Conservation (phyloP, 208 protist genomes). For the Herpetomonas samuelpessoai region DNA sequence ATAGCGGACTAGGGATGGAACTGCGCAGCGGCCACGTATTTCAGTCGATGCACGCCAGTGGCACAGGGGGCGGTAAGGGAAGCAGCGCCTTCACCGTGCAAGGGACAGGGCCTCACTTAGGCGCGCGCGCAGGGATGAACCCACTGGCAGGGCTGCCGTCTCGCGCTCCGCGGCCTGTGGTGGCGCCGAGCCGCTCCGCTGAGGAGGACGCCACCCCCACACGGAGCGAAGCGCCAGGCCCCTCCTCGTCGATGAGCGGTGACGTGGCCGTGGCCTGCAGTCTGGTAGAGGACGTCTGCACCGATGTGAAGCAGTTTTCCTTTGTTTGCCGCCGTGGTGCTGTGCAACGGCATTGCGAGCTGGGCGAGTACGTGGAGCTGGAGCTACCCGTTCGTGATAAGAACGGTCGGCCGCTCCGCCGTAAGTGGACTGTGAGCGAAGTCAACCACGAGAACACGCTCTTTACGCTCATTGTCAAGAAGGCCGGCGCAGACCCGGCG, state of each 20-base stretch:
- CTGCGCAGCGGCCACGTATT: conserved; percentile 66
- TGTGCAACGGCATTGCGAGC: conserved; percentile 26
- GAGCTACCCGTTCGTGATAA: conserved; percentile 42
- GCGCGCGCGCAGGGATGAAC: too few species aligned
- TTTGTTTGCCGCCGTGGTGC: conserved; percentile 30
- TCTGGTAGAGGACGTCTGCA: conserved; percentile 35
- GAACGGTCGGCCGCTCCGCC: conserved; percentile 22
- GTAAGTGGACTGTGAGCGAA: conserved; percentile 69
- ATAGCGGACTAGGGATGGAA: conserved; percentile 28
- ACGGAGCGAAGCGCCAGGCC: not conserved
- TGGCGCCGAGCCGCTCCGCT: not conserved
- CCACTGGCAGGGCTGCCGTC: not conserved
- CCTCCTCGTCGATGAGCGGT: not conserved
- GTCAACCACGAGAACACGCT: conserved; percentile 29
- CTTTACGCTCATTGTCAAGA: conserved; percentile 75
- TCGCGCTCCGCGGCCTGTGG: not conserved
- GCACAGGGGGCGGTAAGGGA: not conserved
- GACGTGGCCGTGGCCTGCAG: conserved; percentile 31
- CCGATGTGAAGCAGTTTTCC: conserved; percentile 47
- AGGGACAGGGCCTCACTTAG: too few species aligned
- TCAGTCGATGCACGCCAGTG: conserved; percentile 11
- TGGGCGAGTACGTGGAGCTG: conserved; percentile 68
- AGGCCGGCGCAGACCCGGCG: conserved; percentile 14
- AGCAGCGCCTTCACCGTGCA: not conserved
- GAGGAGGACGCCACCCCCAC: not conserved